Evolutionary conservation across 202 grass and related monocot species (phyloP), one percentile per base, ranked within the genome.

Genomic region (Zizania palustris): DNA sequence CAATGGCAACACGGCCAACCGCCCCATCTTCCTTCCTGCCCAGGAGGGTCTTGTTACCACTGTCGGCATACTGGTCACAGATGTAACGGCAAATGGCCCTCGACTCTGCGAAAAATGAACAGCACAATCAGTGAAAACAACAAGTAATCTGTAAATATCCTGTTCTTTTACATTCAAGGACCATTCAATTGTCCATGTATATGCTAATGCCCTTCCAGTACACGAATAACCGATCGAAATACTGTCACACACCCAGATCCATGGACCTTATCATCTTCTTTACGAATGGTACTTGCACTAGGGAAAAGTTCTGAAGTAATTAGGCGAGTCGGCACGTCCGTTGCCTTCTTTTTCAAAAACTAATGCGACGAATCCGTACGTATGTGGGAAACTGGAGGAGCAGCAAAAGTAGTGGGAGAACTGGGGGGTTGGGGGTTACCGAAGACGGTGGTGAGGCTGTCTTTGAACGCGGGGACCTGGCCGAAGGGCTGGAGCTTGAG

Each of bases 401-500:
- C 53, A 34, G 48, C 35, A 5, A 42, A 67, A 60, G 11, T 19
- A 13, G 34, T 3, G 21, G 9, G 54, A 56, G 55, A 66, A 21
- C 8, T 33, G 56, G 60, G 43, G 40, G 9, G 9, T 5, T 9
- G 8, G 14, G 56, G 62, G 9, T 13, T 69, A 95, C 92, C 92
- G 63, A 96, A 96, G 44, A 96, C 81, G 8, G 89, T 85, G 41
- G 89, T 88, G 61, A 85, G 84, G 68, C 89, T 77, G 74, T 96
- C 92, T 75, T 85, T 90, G 83, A 96, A 96, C 22, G 86, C 92
- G 14, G 92, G 92, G 43, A 96, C 89, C 72, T 96, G 92, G 66
- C 92, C 89, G 81, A 96, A 96, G 54, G 92, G 89, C 77, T 96
- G 89, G 70, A 91, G 76, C 84, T 97, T 97, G 49, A 97, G 88